Evolutionary conservation across 441 rosid species (phyloP), one percentile per base, ranked within the genome.

Genomic region (Dalechampia spathulata): DNA sequence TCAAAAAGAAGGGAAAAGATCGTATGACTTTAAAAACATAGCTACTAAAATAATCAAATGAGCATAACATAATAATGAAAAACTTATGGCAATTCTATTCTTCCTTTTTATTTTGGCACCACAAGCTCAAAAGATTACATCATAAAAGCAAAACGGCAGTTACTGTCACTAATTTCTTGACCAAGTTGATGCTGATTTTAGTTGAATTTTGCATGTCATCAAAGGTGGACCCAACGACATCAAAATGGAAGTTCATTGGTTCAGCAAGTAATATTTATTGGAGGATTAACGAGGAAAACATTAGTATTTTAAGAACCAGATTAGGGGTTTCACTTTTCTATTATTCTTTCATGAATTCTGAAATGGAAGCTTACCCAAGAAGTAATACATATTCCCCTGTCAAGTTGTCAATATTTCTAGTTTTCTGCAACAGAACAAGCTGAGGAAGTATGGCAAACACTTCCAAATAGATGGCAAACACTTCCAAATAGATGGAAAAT

Each of bases 361-460:
- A 30, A 46, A 37, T 13, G 23, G 36, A 49, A 14, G 63, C 84
- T 60, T 76, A 91, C 98, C 98, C 98, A 45, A 91, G 87, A 71
- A 91, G 80, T 72, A 91, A 73, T 40, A 91, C 95, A 71, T 91
- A 91, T 78, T 91, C 95, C 40, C 98, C 98, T 0, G 98, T 84
- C 73, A 91, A 76, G 69, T 91, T 91, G 74, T 91, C 98, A 54
- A 91, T 94, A 72, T 91, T 91, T 46, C 96, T 85, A 49, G 95
- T 88, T 77, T 95, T 65, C 69, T 88, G 98, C 30, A 91, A 78
- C 72, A 91, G 68, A 63, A 91, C 90, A 64, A 91, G 68, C 75
- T 88, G 98, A 46, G 98, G 96, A 78, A 91, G 85, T 48, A 91
- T 91, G 23, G 96, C 95, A 74, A 91, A 74, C 46, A 96, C 93